Conservation (phyloP, 2,329 filamentous ascomycete genomes). For the Helminthosporium solani region DNA sequence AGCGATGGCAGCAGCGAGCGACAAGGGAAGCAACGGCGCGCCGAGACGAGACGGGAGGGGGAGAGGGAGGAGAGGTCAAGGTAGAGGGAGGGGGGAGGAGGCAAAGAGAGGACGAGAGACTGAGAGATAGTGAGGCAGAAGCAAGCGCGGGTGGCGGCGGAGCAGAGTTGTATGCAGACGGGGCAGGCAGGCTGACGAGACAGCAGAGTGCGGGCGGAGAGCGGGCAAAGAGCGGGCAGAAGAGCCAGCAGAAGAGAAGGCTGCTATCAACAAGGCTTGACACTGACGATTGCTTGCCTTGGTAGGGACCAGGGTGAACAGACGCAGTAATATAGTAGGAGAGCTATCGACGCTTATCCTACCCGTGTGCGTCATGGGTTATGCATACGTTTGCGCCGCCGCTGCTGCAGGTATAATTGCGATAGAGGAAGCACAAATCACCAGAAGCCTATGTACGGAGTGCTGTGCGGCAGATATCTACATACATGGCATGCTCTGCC, state of each 20-base stretch:
- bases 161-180: no score
- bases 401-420: background rate
- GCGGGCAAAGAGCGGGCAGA: background rate
- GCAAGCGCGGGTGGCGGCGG: no score
- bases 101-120: conserved; percentile 1
- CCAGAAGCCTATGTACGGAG: no score
- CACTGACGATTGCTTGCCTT: background rate
- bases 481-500: no score
- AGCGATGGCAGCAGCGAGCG: conserved; percentile 3
- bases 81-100: conserved; percentile 2
- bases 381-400: background rate
- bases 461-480: no score
- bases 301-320: background rate
- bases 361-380: background rate
- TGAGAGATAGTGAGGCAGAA: background rate
- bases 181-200: no score
- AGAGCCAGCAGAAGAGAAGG: background rate
- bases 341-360: background rate
- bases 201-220: no score
- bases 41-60: background rate
- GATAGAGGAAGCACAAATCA: background rate
- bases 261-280: background rate
- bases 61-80: background rate
- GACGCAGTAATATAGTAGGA: background rate
- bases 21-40: background rate